Base-by-base conservation (phyloP, 768 basidiomycete genomes). In the Hypsizygus marmoreus region DNA sequence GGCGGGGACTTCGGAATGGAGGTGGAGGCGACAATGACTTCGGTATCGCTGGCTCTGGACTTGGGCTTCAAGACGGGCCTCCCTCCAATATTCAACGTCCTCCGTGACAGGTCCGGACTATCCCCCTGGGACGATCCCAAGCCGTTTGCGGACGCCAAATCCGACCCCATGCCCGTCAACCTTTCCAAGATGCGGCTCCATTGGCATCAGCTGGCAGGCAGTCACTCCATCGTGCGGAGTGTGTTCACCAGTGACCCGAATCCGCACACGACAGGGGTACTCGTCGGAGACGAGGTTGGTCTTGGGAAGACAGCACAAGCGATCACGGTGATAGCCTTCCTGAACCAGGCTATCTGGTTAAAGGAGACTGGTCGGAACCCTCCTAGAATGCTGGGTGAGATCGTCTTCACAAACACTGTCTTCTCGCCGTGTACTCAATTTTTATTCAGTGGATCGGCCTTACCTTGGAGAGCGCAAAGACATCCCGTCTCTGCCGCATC, bases 261-360 rank as follows among this genome's bases (percentile, higher is more conserved):
- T 0, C 12, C 13, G 11, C 22, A 11, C 12, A 6, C 26, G 30
- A 5, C 29, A 13, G 62, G 65, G 0, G 43, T 55, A 2, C 57
- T 65, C 8, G 19, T 66, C 8, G 51, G 56, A 2, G 62, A 68
- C 30, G 60, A 64, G 11, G 67, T 70, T 4, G 64, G 69, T 0
- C 54, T 68, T 0, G 64, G 66, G 0, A 70, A 70, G 38, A 69
- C 66, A 0, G 48, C 56, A 5, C 60, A 60, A 23, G 33, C 60
- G 0, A 32, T 57, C 2, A 24, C 55, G 0, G 16, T 58, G 1
- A 45, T 65, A 3, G 59, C 56, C 0, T 61, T 61, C 35, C 36
- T 65, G 0, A 53, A 47, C 16, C 37, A 53, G 13, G 33, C 25
- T 6, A 45, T 55, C 22, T 33, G 4, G 13, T 17, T 48, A 2